Evolutionary conservation across 1,139 yeast species (phyloP).

Genomic region (Lizanozyma gosingica): DNA sequence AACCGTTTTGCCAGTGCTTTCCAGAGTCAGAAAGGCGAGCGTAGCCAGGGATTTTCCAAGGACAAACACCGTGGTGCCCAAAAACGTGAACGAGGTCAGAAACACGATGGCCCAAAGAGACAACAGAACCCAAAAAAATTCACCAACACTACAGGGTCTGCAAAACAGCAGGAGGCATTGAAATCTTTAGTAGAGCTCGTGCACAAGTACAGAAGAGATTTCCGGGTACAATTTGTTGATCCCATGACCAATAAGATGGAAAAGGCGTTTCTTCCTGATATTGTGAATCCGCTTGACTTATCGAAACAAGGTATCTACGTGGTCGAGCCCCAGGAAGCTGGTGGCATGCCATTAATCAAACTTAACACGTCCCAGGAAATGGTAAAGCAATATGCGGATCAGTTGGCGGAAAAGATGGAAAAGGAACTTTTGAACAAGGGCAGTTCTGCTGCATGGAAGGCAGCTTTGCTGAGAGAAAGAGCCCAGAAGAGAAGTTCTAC

Average conservation of each 20-base stretch:
- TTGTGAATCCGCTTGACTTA: conserved; percentile 24
- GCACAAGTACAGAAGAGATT: conserved; percentile 13
- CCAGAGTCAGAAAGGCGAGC: too few species aligned
- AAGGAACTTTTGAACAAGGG: conserved; percentile 26
- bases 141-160: background rate
- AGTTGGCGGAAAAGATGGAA: conserved; percentile 25
- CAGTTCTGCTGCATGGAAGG: conserved; percentile 22
- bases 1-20: background rate
- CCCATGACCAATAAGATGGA: conserved; percentile 16
- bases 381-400: conserved; percentile 24
- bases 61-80: background rate
- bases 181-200: conserved; percentile 22
- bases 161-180: conserved; percentile 17
- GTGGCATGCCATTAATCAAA: conserved; percentile 22
- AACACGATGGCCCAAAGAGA: background rate
- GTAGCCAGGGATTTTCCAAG: too few species aligned
- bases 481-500: conserved; percentile 30
- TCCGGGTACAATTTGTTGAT: conserved; percentile 20
- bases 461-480: conserved; percentile 19
- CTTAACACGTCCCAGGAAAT: conserved; percentile 20
- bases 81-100: background rate
- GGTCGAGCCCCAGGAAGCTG: conserved; percentile 14
- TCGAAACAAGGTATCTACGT: conserved; percentile 20
- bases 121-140: background rate
- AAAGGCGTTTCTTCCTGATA: conserved; percentile 17